Percentiles rank a stretch among this genome's conserved stretches.
Conservation (phyloP, 129 eudicot genomes). For the Gnaphalium uliginosum region DNA sequence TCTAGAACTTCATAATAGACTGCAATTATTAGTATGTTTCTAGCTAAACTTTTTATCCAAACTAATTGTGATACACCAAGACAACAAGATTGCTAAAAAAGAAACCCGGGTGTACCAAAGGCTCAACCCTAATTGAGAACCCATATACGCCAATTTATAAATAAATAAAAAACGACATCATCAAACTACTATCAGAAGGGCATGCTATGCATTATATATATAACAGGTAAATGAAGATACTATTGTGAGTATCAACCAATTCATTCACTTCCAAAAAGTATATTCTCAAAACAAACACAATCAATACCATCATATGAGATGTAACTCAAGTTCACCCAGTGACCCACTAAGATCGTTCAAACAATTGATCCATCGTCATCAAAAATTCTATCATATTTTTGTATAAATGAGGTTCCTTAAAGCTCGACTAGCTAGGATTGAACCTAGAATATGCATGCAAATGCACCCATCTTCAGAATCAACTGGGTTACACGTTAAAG, state of each 20-base stretch:
- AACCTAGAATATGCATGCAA: not conserved
- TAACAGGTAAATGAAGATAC: not conserved
- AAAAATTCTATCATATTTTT: too few relatives aligned
- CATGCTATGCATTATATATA: too few relatives aligned
- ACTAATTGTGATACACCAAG: not conserved
- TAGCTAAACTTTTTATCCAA: not conserved
- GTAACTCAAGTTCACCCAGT: not conserved
- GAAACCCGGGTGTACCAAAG: not conserved
- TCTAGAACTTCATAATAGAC: not conserved
- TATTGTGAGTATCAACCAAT: not conserved
- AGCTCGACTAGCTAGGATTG: not conserved
- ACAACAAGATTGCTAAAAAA: not conserved
- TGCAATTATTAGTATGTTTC: not conserved
- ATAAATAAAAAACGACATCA: not conserved
- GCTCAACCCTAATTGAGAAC: not conserved
- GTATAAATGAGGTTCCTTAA: not conserved
- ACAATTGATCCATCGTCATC: not conserved
- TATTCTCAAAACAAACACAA: not conserved
- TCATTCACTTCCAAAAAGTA: not conserved
- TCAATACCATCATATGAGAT: not conserved
- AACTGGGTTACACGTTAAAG: not conserved
- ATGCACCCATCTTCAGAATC: not conserved
- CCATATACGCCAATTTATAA: not conserved
- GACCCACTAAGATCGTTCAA: not conserved
- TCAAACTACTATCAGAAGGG: not conserved